These are phyloP conservation scores for Sesbania bispinosa DNA, from an alignment of 306 rosid genomes.

Conservation along the genomic window DNA sequence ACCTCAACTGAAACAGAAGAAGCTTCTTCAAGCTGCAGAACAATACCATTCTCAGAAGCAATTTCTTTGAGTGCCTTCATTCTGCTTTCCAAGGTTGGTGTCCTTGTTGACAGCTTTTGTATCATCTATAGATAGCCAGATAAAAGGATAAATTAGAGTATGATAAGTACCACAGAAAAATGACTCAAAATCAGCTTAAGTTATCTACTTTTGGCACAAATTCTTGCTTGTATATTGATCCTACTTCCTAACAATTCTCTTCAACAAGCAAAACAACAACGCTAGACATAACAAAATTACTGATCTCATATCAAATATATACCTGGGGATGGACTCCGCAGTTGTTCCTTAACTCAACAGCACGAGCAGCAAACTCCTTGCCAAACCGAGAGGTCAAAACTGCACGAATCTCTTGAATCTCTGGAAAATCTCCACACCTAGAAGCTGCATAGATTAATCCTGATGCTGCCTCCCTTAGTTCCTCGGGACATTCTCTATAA, in stretches of 20 bases:
- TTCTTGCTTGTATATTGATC: not conserved
- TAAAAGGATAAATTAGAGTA: not conserved
- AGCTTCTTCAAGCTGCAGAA: conserved; percentile 54
- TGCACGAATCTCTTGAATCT: conserved; percentile 74
- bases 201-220: not conserved
- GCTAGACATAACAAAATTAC: not conserved
- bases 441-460: conserved; percentile 73
- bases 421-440: conserved; percentile 96
- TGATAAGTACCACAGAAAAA: not conserved
- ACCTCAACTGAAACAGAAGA: conserved; percentile 46
- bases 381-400: conserved; percentile 63
- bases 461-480: conserved; percentile 68
- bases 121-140: conserved; percentile 43
- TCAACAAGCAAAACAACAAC: not conserved
- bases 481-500: conserved; percentile 75
- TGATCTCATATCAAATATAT: not conserved
- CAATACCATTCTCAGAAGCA: conserved; percentile 58
- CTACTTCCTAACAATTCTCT: not conserved
- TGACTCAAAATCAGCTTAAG: not conserved
- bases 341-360: conserved; percentile 68
- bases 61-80: conserved; percentile 64
- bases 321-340: conserved; percentile 70
- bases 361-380: conserved; percentile 62
- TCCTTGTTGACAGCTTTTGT: conserved; percentile 62
- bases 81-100: conserved; percentile 61